These are phyloP conservation scores for Pseudisothecium myosuroides DNA, from an alignment of 225 moss, liverwort and hornwort species.

Conservation along the genomic window DNA sequence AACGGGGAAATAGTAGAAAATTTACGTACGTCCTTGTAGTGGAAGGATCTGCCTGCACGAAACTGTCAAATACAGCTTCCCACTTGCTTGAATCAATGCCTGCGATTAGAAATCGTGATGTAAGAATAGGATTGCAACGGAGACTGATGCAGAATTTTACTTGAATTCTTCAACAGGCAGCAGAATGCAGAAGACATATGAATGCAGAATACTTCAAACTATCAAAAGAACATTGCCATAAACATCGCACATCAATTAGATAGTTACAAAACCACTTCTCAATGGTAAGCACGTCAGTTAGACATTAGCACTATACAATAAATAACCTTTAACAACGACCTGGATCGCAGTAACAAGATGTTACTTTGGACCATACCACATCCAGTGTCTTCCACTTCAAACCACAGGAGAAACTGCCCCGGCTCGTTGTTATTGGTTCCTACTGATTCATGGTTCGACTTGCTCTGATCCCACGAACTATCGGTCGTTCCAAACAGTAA, in stretches of 20 bases:
- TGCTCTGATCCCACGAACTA: slow-evolving; percentile 22
- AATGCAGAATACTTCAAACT: not conserved
- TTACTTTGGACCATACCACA: slow-evolving; percentile 29
- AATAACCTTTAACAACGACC: not conserved
- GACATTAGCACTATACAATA: not conserved
- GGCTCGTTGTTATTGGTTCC: slow-evolving; percentile 4
- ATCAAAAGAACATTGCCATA: not conserved
- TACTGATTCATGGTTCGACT: slow-evolving; percentile 1
- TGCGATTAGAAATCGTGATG: not conserved
- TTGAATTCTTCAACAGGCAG: not conserved
- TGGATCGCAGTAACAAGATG: not conserved
- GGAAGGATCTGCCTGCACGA: slow-evolving; percentile 59
- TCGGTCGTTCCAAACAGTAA: slow-evolving; percentile 25
- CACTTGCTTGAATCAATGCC: slow-evolving; percentile 81
- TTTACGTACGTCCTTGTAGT: slow-evolving; percentile 71
- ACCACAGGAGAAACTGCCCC: slow-evolving; percentile 55
- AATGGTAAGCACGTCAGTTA: not conserved
- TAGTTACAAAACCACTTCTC: not conserved
- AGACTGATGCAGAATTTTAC: not conserved
- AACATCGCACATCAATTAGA: not conserved
- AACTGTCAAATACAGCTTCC: slow-evolving; percentile 72
- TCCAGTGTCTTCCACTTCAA: slow-evolving; percentile 87
- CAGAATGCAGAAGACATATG: not conserved
- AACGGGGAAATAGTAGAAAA: not conserved
- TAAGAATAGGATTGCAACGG: not conserved